A percentile compares a stretch with the other conserved stretches of the same genome.
Conservation (phyloP, 106 monocot genomes). For the Phalaenopsis aphrodite region DNA sequence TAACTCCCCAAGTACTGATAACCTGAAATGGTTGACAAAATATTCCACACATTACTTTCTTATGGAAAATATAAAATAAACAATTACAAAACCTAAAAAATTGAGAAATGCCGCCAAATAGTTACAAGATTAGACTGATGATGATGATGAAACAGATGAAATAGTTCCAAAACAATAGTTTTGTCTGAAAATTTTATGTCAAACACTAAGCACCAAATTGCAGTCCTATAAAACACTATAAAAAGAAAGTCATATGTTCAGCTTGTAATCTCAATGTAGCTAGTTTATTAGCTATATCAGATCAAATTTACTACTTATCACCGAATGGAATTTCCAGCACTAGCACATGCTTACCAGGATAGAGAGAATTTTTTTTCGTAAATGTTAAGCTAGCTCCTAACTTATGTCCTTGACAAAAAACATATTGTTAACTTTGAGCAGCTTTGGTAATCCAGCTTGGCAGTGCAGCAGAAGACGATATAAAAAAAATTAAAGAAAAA, state of each 20-base stretch:
- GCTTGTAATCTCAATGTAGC: not conserved
- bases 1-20: constrained; percentile 61
- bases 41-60: not conserved
- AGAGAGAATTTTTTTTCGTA: not conserved
- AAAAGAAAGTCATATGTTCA: not conserved
- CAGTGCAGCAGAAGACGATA: not conserved
- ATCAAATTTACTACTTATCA: not conserved
- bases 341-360: not conserved
- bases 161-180: not conserved
- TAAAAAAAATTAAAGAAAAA: not conserved
- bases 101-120: not conserved
- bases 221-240: not conserved
- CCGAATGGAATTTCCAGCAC: not conserved
- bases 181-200: not conserved
- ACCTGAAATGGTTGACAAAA: constrained; percentile 37
- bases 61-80: not conserved
- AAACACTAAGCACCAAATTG: not conserved
- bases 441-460: not conserved
- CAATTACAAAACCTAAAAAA: not conserved
- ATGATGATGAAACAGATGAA: not conserved
- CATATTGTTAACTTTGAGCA: not conserved
- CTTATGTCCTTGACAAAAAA: too few relatives aligned
- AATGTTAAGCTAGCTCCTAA: not conserved
- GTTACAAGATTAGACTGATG: not conserved
- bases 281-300: not conserved